phyloP scores from a whole-genome alignment of 305 asterid species.

The Solanum hybrid region DNA sequence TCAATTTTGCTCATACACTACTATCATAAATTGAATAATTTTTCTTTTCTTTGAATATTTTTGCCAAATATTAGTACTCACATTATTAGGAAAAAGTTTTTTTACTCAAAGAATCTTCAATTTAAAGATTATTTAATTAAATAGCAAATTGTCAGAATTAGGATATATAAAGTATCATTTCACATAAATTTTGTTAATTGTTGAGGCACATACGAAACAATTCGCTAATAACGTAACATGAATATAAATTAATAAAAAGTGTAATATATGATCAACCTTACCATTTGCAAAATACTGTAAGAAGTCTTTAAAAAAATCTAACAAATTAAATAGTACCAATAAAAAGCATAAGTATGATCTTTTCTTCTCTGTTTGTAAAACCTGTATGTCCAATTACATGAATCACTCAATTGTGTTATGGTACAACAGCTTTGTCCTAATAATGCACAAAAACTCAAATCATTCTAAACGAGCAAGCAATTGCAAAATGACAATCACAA shows the following conservation, averaged over 20 bases:
- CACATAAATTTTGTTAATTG: neutral
- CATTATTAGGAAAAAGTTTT: neutral
- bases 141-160: neutral
- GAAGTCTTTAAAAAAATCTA: neutral
- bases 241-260: neutral
- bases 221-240: neutral
- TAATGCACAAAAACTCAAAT: neutral
- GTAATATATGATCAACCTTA: neutral
- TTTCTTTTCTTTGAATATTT: too few species aligned
- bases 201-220: fast-evolving
- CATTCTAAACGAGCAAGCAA: too few species aligned
- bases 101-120: neutral
- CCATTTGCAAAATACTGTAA: neutral
- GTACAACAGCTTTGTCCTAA: neutral
- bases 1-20: neutral
- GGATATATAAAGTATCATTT: neutral
- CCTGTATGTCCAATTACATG: neutral
- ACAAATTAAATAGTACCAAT: neutral
- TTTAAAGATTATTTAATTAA: neutral
- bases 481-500: neutral
- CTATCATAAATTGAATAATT: neutral
- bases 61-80: neutral
- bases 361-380: neutral
- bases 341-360: neutral
- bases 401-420: neutral